Base-by-base conservation (phyloP, 192 early-diverging fungal species). In the Coemansia sp. region DNA sequence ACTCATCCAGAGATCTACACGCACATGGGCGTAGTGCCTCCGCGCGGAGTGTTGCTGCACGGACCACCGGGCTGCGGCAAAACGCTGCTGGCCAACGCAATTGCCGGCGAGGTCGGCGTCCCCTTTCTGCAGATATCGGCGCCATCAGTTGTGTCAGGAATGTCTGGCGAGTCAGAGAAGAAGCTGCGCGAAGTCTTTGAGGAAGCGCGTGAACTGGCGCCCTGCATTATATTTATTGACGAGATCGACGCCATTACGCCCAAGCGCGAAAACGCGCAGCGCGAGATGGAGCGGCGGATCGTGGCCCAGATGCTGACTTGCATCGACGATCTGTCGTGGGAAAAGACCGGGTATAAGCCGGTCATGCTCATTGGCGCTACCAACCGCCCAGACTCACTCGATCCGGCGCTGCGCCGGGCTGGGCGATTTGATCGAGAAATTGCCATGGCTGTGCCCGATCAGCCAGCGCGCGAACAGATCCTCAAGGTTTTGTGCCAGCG, bases 151-250 rank as follows among this genome's bases (percentile, higher is more conserved):
- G 94, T 98, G 7, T 94, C 93, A 17, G 95, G 94, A 12, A 97
- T 98, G 94, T 97, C 95, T 17, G 97, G 97, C 47, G 97, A 98
- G 77, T 94, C 92, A 6, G 97, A 98, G 74, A 97, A 98, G 73
- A 97, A 97, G 82, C 89, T 98, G 23, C 86, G 97, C 27, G 97
- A 97, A 67, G 85, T 98, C 0, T 98, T 98, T 85, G 93, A 95
- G n/a, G 94, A 98, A 67, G 96, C 95, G 4, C 91, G 86, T 57
- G 88, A 84, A 6, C 72, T 88, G 60, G 94, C 94, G 6, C 94
- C 94, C 0, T 95, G 92, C 75, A 66, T 98, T 22, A 82, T 98
- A 57, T 98, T 98, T 64, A 94, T 98, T 65, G 96, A 98, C 69
- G 96, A 98, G 73, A 97, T 98, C 60, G 96, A 98, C 73, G 93